A percentile compares a stretch with the other conserved stretches of the same genome.
Evolutionary conservation across 768 basidiomycete genomes (phyloP).

Genomic region (Mycena epipterygia): DNA sequence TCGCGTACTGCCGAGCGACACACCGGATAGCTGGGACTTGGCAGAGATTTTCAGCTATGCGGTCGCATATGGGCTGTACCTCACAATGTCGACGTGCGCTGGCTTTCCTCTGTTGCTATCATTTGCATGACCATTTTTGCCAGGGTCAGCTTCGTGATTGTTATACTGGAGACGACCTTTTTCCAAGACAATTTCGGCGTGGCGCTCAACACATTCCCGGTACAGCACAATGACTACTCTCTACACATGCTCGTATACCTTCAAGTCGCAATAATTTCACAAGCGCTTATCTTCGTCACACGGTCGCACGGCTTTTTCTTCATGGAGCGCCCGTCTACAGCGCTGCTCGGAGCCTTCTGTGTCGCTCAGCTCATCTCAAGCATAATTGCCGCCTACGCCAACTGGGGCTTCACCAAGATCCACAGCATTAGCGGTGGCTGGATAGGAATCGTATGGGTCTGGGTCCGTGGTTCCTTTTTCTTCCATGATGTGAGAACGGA

Average conservation of each 20-base stretch:
- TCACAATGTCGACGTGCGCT: conserved; percentile 90
- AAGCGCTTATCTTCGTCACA: conserved; percentile 97
- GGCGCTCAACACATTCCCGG: conserved; percentile 54
- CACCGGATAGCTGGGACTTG: conserved; percentile 96
- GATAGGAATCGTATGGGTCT: conserved; percentile 98
- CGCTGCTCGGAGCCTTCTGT: conserved; percentile 91
- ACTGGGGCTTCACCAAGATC: conserved; percentile 96
- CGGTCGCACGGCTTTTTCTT: conserved; percentile 97
- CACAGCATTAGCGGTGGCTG: conserved; percentile 87
- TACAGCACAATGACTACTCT: conserved; percentile 72
- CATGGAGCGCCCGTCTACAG: conserved; percentile 93
- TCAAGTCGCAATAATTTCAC: conserved; percentile 98
- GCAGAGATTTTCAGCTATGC: conserved; percentile 97
- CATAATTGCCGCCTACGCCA: conserved; percentile 93
- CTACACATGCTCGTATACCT: conserved; percentile 94
- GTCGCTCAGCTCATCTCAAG: conserved; percentile 94
- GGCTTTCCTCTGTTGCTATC: conserved; percentile 25
- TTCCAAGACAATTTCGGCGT: conserved; percentile 92
- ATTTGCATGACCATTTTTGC: background rate
- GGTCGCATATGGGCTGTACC: conserved; percentile 94
- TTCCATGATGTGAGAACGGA: conserved; percentile 24
- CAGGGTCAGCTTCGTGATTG: conserved; percentile 82
- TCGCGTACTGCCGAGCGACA: conserved; percentile 92
- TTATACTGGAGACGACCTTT: conserved; percentile 89
- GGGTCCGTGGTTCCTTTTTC: conserved; percentile 70